These are phyloP conservation scores for Nicotiana undulata DNA, from an alignment of 257 asterid species.

Conservation along the genomic window DNA sequence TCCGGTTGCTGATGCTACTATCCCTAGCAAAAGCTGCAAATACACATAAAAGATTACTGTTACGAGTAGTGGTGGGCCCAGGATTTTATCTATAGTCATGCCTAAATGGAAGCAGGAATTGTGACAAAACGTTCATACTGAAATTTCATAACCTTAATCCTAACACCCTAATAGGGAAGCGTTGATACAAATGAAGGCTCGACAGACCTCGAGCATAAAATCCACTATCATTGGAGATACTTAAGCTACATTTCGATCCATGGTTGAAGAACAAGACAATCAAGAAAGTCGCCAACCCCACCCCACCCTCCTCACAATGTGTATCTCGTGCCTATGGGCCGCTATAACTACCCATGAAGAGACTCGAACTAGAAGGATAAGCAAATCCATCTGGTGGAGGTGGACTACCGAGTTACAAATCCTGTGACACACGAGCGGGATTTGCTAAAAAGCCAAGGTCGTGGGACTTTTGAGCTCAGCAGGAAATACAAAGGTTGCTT, in stretches of 20 bases:
- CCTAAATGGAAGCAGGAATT: too few relatives aligned
- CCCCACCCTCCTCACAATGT: too few relatives aligned
- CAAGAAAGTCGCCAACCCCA: not conserved
- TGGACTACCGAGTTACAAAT: too few relatives aligned
- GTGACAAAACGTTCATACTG: not conserved
- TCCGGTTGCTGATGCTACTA: constrained; percentile 69
- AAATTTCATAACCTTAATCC: not conserved
- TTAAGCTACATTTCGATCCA: not conserved
- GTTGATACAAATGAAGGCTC: not conserved
- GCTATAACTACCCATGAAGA: too few relatives aligned
- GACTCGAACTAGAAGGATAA: too few relatives aligned
- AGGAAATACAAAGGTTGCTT: too few relatives aligned
- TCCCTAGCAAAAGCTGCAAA: constrained; percentile 67
- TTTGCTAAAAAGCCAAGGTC: too few relatives aligned
- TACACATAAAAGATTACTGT: not conserved
- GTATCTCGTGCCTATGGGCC: too few relatives aligned
- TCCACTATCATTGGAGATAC: not conserved
- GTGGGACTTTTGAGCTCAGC: too few relatives aligned
- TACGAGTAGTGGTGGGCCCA: not conserved
- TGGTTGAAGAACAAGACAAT: not conserved
- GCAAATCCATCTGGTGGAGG: too few relatives aligned
- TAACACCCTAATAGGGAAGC: not conserved
- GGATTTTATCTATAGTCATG: not conserved
- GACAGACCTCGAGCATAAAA: not conserved
- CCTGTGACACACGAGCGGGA: too few relatives aligned